Percentiles rank a stretch among this genome's conserved stretches.
phyloP scores from a whole-genome alignment of 108 stramenopile species.

The Fragilaria crotonensis region DNA sequence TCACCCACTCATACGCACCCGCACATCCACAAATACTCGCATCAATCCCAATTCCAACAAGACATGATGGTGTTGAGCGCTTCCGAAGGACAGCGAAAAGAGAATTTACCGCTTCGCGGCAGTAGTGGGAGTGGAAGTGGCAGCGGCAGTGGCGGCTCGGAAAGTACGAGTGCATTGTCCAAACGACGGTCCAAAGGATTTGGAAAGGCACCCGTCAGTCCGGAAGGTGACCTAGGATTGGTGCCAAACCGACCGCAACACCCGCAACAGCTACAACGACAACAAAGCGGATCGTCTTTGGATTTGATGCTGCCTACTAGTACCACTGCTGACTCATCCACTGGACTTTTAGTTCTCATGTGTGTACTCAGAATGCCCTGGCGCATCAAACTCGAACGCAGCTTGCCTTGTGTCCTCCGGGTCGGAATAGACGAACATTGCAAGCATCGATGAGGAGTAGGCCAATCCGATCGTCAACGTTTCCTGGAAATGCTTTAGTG shows the following conservation, averaged over 20 bases:
- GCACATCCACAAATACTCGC: no score
- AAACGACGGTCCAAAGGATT: no score
- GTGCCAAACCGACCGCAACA: no score
- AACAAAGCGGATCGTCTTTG: no score
- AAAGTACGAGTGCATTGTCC: no score
- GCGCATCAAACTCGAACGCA: constrained; percentile 64
- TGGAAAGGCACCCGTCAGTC: no score
- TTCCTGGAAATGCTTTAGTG: constrained; percentile 1
- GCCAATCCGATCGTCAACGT: constrained; percentile 6
- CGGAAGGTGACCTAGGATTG: no score
- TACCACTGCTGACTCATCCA: no score
- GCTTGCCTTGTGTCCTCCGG: constrained; percentile 65
- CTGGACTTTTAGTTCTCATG: constrained; percentile 43
- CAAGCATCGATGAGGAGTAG: constrained; percentile 29
- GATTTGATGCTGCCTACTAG: no score
- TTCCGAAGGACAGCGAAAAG: not conserved
- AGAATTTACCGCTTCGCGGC: not conserved
- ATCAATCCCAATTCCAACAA: no score
- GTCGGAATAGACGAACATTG: constrained; percentile 39
- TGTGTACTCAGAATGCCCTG: constrained; percentile 64
- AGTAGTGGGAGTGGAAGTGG: not conserved
- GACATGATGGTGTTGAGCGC: not conserved
- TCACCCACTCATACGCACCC: no score
- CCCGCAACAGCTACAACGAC: constrained; percentile 23
- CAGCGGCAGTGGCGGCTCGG: no score